A percentile compares a stretch with the other conserved stretches of the same genome.
phyloP scores from a whole-genome alignment of 768 basidiomycete genomes.

The Melanogaster broomeanus region DNA sequence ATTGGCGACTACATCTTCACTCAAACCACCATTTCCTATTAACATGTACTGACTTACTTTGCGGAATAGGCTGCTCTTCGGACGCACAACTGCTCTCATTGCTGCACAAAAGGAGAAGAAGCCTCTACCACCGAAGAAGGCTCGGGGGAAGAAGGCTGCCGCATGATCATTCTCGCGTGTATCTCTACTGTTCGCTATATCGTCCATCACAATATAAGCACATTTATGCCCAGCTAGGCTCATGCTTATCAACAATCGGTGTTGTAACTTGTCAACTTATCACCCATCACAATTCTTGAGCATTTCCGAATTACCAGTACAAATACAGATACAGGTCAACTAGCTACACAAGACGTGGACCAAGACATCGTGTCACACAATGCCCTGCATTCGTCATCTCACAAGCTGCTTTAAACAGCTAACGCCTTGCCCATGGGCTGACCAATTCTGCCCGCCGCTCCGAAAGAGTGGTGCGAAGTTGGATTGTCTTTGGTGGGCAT shows the following conservation, averaged over 20 bases:
- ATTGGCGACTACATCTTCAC: slow-evolving; percentile 25
- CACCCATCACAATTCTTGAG: not conserved
- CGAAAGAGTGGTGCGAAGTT: slow-evolving; percentile 37
- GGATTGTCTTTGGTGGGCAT: slow-evolving; percentile 48
- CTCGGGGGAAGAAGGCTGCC: slow-evolving; percentile 64
- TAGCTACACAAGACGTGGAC: slow-evolving; percentile 6
- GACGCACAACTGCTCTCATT: slow-evolving; percentile 72
- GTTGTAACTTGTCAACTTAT: not conserved
- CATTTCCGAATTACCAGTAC: slow-evolving; percentile 11
- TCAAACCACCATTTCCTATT: slow-evolving; percentile 42
- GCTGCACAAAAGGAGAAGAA: slow-evolving; percentile 74
- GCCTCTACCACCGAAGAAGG: slow-evolving; percentile 64
- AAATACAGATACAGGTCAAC: slow-evolving; percentile 16
- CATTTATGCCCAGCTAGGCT: slow-evolving; percentile 6
- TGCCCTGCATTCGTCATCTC: not conserved
- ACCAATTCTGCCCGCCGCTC: slow-evolving; percentile 51
- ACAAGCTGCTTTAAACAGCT: slow-evolving; percentile 27
- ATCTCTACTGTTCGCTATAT: slow-evolving; percentile 25
- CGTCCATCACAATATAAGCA: slow-evolving; percentile 20
- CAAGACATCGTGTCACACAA: not conserved
- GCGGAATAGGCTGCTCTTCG: slow-evolving; percentile 64
- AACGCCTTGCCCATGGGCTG: slow-evolving; percentile 55
- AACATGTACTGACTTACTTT: slow-evolving; percentile 35
- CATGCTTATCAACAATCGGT: not conserved
- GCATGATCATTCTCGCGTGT: slow-evolving; percentile 25